Conservation (phyloP, 2,329 filamentous ascomycete genomes). For the Phoma sp. region DNA sequence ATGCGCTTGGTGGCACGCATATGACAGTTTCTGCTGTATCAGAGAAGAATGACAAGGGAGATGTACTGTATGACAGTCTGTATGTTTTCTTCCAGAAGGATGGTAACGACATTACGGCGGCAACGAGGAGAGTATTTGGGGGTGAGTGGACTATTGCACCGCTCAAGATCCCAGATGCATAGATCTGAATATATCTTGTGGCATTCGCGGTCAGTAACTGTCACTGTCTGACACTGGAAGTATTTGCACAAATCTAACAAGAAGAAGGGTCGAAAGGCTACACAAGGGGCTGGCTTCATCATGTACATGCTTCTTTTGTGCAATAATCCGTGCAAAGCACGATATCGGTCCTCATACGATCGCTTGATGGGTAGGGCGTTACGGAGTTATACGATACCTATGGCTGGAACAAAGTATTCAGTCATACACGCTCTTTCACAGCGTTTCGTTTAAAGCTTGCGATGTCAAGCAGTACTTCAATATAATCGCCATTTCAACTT, state of each 20-base stretch:
- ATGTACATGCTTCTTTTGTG: not conserved
- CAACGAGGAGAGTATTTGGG: conserved; percentile 30
- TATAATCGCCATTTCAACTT: not conserved
- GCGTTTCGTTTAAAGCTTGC: not conserved
- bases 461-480: not conserved
- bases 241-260: too few species aligned
- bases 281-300: not conserved
- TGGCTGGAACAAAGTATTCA: not conserved
- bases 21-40: conserved; percentile 49
- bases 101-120: conserved; percentile 42
- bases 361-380: not conserved
- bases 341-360: not conserved
- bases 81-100: conserved; percentile 45
- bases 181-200: not conserved
- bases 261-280: too few species aligned
- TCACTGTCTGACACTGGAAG: too few species aligned
- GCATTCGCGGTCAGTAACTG: too few species aligned
- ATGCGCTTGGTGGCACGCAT: conserved; percentile 51
- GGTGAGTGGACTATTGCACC: conserved; percentile 41
- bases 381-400: not conserved
- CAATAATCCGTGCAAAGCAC: not conserved
- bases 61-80: conserved; percentile 34
- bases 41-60: conserved; percentile 27
- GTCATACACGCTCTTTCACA: not conserved
- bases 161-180: conserved; percentile 36